These are phyloP conservation scores for Boletus rex-veris DNA, from an alignment of 768 basidiomycete species.

Conservation along the genomic window DNA sequence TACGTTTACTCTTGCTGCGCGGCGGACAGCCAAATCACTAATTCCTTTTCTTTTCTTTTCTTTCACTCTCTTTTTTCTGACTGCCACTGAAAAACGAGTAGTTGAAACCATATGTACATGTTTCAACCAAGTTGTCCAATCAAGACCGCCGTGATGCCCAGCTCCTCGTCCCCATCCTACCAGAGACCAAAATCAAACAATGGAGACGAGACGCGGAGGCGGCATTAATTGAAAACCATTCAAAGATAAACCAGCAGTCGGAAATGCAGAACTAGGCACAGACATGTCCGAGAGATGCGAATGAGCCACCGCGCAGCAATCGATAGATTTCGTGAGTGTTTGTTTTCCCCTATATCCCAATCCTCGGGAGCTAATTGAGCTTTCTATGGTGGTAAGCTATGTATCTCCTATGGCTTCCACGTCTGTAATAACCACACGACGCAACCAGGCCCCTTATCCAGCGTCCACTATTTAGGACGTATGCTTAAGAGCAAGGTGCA, in stretches of 20 bases:
- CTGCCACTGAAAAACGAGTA: not conserved
- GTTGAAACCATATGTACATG: slow-evolving; percentile 30
- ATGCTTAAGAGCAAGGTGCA: too few species aligned
- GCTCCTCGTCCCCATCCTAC: slow-evolving; percentile 22
- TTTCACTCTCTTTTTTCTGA: not conserved
- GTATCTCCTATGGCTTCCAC: not conserved
- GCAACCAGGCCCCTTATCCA: not conserved
- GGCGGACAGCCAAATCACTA: not conserved
- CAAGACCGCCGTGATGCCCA: slow-evolving; percentile 27
- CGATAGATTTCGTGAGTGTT: slow-evolving; percentile 1
- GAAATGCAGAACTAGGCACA: not conserved
- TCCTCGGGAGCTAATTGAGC: not conserved
- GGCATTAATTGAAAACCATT: not conserved
- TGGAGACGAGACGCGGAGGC: slow-evolving; percentile 23
- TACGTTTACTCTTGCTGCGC: slow-evolving; percentile 32
- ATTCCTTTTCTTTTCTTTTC: not conserved
- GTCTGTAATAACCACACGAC: not conserved
- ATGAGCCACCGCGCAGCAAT: not conserved
- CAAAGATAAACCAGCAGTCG: not conserved
- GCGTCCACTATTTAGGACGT: not conserved
- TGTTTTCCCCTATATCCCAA: not conserved
- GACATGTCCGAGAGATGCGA: not conserved
- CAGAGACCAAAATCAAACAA: slow-evolving; percentile 24
- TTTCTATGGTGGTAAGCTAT: not conserved
- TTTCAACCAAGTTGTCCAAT: slow-evolving; percentile 18